Evolutionary conservation across 2,329 filamentous ascomycete genomes (phyloP), one percentile per base, ranked within the genome.

Genomic region (Thelonectria olida): DNA sequence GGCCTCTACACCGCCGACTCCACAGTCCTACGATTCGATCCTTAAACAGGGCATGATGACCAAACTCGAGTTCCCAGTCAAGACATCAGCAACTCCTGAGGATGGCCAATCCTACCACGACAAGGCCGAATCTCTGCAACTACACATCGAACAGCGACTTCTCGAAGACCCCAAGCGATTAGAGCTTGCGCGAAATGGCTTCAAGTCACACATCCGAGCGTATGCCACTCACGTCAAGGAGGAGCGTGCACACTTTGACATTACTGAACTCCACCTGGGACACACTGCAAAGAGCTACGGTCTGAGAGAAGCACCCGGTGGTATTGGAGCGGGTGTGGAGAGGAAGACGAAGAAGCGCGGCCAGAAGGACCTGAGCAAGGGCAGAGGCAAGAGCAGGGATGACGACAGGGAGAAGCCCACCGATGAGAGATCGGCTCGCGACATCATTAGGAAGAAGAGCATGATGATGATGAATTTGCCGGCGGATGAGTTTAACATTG

Each of bases 261-360:
- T 97, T 77, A 93, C 92, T 62, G 88, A 92, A 72, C 80, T 99
- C 47, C 96, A 99, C 76, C 80, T 98, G 7, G 96, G 96, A 3
- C 96, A 99, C 81, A 82, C 96, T 66, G 95, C 95, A 7, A 99
- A 99, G 82, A 92, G 91, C 23, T 99, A 97, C 74, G 96, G 90
- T 2, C 80, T 99, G 67, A 85, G 96, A 65, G 96, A 99, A 76
- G 89, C 92, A 28, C 96, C 96, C 0, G 91, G 91, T 5, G 91
- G 92, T 50, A 96, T 99, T 55, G 89, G 89, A 31, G 83, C 82
- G 2, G 84, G 85, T 9, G 75, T 85, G 78, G 67, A 84, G 74
- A 74, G 78, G 72, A 77, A 81, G 77, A 72, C 79, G 70, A 76
- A 79, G 78, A 80, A 79, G 68, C 63, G 68, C 72, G 45, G 74